phyloP scores from a whole-genome alignment of 2,329 filamentous ascomycete species.

The Cordyceps farinosa region DNA sequence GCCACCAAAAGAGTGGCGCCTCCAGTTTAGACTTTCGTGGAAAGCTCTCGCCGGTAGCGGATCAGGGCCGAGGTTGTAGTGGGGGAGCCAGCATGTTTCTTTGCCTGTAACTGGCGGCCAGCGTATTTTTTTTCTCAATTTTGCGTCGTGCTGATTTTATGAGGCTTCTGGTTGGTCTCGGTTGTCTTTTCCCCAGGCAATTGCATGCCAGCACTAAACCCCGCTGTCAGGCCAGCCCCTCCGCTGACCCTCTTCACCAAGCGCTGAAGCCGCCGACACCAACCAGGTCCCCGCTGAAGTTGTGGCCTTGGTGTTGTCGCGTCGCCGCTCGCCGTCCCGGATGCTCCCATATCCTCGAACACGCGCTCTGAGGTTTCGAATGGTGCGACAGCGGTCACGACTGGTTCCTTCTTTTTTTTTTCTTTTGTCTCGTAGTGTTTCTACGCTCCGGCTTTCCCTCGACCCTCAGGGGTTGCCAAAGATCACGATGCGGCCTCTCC shows the following conservation, averaged over 20 bases:
- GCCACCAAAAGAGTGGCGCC: not conserved
- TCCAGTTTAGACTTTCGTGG: constrained; percentile 1
- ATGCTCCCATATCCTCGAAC: not conserved
- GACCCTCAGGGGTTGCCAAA: too few relatives aligned
- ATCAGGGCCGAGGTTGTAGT: not conserved
- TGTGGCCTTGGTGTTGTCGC: not conserved
- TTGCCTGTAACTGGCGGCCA: not conserved
- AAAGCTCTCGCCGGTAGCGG: not conserved
- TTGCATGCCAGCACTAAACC: not conserved
- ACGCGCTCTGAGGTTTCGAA: not conserved
- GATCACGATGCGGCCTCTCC: not conserved
- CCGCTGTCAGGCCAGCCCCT: not conserved
- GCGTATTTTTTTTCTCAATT: not conserved
- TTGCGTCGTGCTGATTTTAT: not conserved
- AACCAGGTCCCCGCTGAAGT: not conserved
- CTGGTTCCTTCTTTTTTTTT: not conserved
- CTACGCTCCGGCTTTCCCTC: not conserved
- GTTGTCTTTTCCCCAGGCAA: not conserved
- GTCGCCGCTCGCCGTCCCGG: not conserved
- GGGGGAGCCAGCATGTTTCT: not conserved
- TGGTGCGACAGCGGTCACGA: not conserved
- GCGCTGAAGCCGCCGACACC: not conserved
- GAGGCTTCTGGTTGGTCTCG: not conserved
- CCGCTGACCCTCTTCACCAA: not conserved
- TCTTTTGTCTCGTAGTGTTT: not conserved